Evolutionary conservation across 768 basidiomycete species (phyloP).

Genomic region (Mycena crocata): DNA sequence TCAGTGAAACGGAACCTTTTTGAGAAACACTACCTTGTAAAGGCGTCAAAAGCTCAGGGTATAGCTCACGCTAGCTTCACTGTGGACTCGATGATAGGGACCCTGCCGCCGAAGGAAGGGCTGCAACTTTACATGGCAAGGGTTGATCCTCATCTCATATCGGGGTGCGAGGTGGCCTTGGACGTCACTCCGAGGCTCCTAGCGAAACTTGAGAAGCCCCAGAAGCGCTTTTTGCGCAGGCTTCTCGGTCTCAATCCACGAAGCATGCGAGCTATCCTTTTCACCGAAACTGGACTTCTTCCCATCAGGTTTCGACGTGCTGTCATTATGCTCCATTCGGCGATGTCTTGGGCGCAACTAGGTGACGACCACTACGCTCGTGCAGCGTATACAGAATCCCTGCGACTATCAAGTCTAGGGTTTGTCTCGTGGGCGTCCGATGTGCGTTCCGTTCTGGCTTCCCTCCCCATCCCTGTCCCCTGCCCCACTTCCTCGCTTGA

Average conservation of each 20-base stretch:
- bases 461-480: too few relatives aligned
- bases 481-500: too few relatives aligned
- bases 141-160: slow-evolving; percentile 39
- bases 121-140: slow-evolving; percentile 36
- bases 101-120: slow-evolving; percentile 30
- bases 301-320: slow-evolving; percentile 37
- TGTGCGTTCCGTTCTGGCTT: too few relatives aligned
- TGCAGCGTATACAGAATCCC: neutral
- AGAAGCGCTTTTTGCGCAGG: too few relatives aligned
- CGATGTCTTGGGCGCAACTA: slow-evolving; percentile 26
- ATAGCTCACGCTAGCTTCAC: slow-evolving; percentile 32
- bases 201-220: slow-evolving; percentile 19
- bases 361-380: neutral
- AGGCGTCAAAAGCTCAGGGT: slow-evolving; percentile 33
- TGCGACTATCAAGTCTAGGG: neutral
- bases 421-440: too few relatives aligned
- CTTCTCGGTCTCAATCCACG: too few relatives aligned
- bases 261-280: slow-evolving; percentile 33
- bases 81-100: slow-evolving; percentile 31
- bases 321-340: slow-evolving; percentile 33
- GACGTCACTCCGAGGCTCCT: slow-evolving; percentile 27
- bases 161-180: slow-evolving; percentile 34
- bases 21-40: slow-evolving; percentile 28
- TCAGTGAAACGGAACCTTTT: slow-evolving; percentile 26
- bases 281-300: slow-evolving; percentile 40